Conservation (phyloP, 2,329 filamentous ascomycete genomes). For the Cephalotrichum gorgonifer region DNA sequence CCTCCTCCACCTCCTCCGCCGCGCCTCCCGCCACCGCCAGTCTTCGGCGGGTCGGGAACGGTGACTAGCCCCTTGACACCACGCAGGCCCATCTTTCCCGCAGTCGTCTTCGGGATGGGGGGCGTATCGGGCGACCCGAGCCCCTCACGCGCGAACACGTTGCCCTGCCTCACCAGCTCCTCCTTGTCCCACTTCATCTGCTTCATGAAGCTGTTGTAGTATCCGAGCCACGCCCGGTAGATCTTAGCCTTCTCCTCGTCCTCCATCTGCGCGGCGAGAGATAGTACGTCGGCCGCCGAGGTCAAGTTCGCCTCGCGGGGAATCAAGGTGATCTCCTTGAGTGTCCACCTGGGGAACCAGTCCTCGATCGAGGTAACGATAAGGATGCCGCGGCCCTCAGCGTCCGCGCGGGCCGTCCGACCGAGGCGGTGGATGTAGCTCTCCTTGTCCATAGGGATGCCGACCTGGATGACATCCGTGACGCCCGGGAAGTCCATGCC, state of each 20-base stretch:
- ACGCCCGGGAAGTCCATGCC: conserved; percentile 67
- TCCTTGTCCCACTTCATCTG: conserved; percentile 28
- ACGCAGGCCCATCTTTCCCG: conserved; percentile 48
- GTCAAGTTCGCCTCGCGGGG: conserved; percentile 33
- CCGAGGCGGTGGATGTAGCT: conserved; percentile 60
- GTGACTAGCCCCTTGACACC: conserved; percentile 37
- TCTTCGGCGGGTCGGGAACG: conserved; percentile 29
- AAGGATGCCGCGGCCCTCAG: conserved; percentile 52
- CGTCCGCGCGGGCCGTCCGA: conserved; percentile 55
- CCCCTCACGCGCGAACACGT: conserved; percentile 35
- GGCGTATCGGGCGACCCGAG: conserved; percentile 38
- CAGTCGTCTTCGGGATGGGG: conserved; percentile 30
- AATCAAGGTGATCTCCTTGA: conserved; percentile 44
- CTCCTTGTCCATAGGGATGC: conserved; percentile 47
- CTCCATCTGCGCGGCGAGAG: conserved; percentile 30
- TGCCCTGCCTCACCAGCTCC: conserved; percentile 38
- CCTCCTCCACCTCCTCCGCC: conserved; percentile 13
- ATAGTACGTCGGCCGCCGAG: conserved; percentile 23
- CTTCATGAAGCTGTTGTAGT: conserved; percentile 42
- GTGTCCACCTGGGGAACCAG: conserved; percentile 36
- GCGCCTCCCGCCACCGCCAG: conserved; percentile 7
- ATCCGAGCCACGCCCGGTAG: conserved; percentile 48
- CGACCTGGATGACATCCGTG: conserved; percentile 55
- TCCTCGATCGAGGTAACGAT: conserved; percentile 42
- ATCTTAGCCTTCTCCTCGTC: conserved; percentile 32